These are phyloP conservation scores for Olyra latifolia DNA, from an alignment of 176 grass and related monocot genomes.

Conservation along the genomic window DNA sequence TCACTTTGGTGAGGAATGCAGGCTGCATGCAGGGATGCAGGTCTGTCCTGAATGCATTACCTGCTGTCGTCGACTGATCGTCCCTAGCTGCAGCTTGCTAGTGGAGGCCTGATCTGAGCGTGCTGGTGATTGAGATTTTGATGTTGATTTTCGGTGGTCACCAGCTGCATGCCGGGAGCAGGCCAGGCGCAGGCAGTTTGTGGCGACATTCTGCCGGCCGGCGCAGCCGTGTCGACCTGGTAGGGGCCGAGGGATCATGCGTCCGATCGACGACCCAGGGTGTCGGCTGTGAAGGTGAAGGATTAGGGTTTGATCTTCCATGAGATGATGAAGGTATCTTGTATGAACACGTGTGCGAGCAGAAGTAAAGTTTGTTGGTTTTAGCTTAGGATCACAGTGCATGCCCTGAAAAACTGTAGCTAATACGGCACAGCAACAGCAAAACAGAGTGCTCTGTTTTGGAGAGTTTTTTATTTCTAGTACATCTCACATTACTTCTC, in stretches of 20 bases:
- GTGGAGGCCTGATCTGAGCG: not conserved
- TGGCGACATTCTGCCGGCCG: conserved; percentile 8
- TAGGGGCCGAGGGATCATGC: not conserved
- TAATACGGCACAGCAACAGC: too few relatives aligned
- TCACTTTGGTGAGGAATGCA: not conserved
- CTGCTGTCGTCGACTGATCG: not conserved
- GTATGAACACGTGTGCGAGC: not conserved
- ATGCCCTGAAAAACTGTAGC: too few relatives aligned
- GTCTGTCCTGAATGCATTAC: conserved; percentile 16
- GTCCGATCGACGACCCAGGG: not conserved
- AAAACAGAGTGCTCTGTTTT: too few relatives aligned
- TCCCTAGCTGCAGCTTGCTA: not conserved
- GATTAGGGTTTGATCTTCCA: not conserved
- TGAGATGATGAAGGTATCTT: not conserved
- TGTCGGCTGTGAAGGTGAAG: not conserved
- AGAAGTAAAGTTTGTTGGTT: too few relatives aligned
- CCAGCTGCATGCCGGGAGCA: not conserved
- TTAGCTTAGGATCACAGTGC: too few relatives aligned
- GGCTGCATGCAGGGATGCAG: not conserved
- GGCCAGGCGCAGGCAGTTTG: not conserved
- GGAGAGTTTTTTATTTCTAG: too few relatives aligned
- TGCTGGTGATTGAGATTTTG: not conserved
- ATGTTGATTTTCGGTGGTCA: not conserved
- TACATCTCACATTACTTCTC: too few relatives aligned
- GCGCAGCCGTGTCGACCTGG: conserved; percentile 26